These are phyloP conservation scores for Globisporangium irregulare DNA, from an alignment of 352 stramenopile genomes.

Conservation along the genomic window DNA sequence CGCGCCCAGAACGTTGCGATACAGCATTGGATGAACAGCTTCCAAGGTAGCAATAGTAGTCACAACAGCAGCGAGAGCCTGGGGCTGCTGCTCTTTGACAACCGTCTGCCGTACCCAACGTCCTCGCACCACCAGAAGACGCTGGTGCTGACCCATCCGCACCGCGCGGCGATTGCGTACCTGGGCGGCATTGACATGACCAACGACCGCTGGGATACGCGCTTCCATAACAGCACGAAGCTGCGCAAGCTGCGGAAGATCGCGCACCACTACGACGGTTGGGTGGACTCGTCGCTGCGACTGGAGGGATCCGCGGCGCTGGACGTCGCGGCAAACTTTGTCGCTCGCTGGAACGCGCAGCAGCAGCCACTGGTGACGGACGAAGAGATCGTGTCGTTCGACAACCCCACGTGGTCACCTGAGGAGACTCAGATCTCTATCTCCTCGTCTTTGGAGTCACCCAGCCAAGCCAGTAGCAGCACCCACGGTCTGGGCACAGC, in stretches of 20 bases:
- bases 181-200: conserved; percentile 34
- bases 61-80: not conserved
- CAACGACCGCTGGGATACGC: conserved; percentile 31
- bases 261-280: conserved; percentile 20
- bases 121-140: conserved; percentile 11
- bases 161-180: conserved; percentile 18
- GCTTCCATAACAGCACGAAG: conserved; percentile 27
- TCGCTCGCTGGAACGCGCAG: conserved; percentile 27
- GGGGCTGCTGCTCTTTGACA: conserved; percentile 11
- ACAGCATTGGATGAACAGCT: conserved; percentile 13
- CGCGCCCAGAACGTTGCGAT: conserved; percentile 9
- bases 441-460: not conserved
- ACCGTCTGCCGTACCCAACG: not conserved
- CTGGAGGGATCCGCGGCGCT: conserved; percentile 20
- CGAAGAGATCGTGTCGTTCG: conserved; percentile 10
- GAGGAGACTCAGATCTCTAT: not conserved
- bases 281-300: conserved; percentile 27
- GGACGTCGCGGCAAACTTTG: conserved; percentile 32
- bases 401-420: not conserved
- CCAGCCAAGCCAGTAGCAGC: not conserved
- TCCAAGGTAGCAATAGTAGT: not conserved
- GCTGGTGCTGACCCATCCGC: conserved; percentile 5
- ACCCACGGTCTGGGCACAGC: not conserved
- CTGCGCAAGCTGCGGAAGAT: conserved; percentile 10
- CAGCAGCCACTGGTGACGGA: conserved; percentile 1